Evolutionary conservation across 1,284 basidiomycete genomes (phyloP).

Genomic region (Austroboletus novae-zelandiae): DNA sequence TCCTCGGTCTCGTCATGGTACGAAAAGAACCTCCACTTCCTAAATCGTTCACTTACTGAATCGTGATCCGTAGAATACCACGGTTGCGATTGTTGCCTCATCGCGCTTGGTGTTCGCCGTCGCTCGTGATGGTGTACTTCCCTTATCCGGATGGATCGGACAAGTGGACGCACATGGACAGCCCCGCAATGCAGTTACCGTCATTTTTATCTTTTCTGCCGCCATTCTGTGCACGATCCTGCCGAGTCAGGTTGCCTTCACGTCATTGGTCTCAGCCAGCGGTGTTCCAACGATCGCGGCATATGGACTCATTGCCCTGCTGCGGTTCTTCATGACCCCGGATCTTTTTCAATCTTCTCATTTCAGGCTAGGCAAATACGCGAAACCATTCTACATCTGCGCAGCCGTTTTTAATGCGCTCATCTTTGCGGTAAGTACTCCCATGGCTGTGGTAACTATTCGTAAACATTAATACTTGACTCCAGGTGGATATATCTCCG

Average conservation of each 20-base stretch:
- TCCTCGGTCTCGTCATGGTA: slow-evolving; percentile 75
- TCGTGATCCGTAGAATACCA: neutral
- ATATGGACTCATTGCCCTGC: slow-evolving; percentile 73
- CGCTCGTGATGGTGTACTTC: slow-evolving; percentile 84
- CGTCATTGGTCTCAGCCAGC: slow-evolving; percentile 79
- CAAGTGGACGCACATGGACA: slow-evolving; percentile 66
- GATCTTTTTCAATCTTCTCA: slow-evolving; percentile 67
- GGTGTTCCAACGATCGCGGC: slow-evolving; percentile 80
- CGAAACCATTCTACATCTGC: slow-evolving; percentile 64
- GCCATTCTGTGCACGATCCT: slow-evolving; percentile 77
- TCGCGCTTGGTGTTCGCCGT: slow-evolving; percentile 85
- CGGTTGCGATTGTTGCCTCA: neutral
- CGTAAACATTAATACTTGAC: neutral
- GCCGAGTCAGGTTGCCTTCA: slow-evolving; percentile 84
- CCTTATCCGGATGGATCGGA: slow-evolving; percentile 77
- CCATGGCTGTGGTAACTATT: neutral
- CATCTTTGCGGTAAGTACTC: slow-evolving; percentile 60
- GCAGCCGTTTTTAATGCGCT: slow-evolving; percentile 70
- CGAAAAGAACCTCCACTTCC: slow-evolving; percentile 20
- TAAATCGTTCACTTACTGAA: neutral
- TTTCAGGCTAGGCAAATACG: slow-evolving; percentile 66
- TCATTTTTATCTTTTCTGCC: slow-evolving; percentile 76
- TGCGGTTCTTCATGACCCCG: slow-evolving; percentile 75
- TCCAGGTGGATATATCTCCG: slow-evolving; percentile 72
- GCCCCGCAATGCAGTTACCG: slow-evolving; percentile 77